Conservation (phyloP, 441 rosid species). For the Pelargonium cotyledonis region DNA sequence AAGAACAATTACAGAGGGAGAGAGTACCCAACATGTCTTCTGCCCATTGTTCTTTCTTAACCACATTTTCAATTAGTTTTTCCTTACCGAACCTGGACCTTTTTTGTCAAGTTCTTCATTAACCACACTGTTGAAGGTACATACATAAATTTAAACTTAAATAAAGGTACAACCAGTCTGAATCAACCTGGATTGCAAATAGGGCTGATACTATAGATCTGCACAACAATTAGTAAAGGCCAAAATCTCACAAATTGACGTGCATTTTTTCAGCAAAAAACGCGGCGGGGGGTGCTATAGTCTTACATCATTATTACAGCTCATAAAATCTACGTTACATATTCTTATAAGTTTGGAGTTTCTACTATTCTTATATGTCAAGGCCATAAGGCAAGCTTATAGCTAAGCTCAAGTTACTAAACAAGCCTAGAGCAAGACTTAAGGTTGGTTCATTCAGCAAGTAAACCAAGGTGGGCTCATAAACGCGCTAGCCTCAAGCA, state of each 20-base stretch:
- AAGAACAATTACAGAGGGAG: not conserved
- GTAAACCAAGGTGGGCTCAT: not conserved
- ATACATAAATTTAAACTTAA: not conserved
- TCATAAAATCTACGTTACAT: not conserved
- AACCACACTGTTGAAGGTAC: not conserved
- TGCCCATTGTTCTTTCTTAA: not conserved
- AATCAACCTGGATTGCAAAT: not conserved
- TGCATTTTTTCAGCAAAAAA: not conserved
- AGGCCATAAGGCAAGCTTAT: not conserved
- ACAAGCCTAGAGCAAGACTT: not conserved
- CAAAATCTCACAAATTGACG: not conserved
- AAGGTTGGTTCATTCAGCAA: not conserved
- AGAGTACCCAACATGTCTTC: not conserved
- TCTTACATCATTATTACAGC: not conserved
- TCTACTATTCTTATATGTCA: not conserved
- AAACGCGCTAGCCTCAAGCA: not conserved
- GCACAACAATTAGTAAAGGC: not conserved
- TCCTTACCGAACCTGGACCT: not conserved
- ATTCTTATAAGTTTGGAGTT: not conserved
- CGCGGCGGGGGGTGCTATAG: no score
- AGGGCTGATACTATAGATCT: not conserved
- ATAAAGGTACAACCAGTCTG: not conserved
- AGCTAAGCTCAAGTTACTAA: not conserved
- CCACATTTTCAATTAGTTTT: not conserved
- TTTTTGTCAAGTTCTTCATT: not conserved